Evolutionary conservation across 1,284 basidiomycete species (phyloP), one percentile per base, ranked within the genome.

Genomic region (Apiotrichum porosum): DNA sequence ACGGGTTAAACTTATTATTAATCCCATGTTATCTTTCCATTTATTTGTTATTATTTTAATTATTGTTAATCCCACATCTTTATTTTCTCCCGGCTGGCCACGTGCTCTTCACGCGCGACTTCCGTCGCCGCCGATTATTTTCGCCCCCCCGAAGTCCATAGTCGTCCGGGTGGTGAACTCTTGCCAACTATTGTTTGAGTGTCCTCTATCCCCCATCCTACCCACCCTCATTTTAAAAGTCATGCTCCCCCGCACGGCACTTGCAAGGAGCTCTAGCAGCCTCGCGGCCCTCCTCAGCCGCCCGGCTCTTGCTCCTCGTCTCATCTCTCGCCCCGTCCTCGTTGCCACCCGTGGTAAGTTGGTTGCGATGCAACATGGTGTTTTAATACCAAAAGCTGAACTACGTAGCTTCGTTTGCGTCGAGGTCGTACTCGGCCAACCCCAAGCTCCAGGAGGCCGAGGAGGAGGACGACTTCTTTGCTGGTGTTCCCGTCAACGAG

Each of bases 401-500:
- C 28, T 19, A 9, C 18, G 6, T 17, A 45, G 43, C 38, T 22
- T 24, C 35, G 10, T 24, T 44, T 8, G 38, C 39, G 0, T 14
- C 33, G 30, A 28, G 52, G 17, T 42, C 48, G 12, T 54, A 54
- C 49, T 51, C 52, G 6, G 52, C 52, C 3, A 42, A 42, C 3
- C 26, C 52, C 38, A 54, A 54, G 48, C 42, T 51, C 42, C 51
- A 54, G 49, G 49, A 47, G 26, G 40, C 24, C 12, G 49, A 54
- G 31, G n/a, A n/a, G n/a, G n/a, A n/a, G n/a, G 52, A 51, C 13
- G 44, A 47, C 18, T 44, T 47, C 32, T 52, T 51, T 22, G 24
- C 24, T 21, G 33, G 35, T 24, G 35, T 23, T 13, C 30, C 47
- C 14, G 45, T 24, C 21, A 12, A 26, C 37, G n/a, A 26, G 21